These are phyloP conservation scores for Eleusine indica DNA, from an alignment of 176 grass and related monocot species.

Conservation along the genomic window DNA sequence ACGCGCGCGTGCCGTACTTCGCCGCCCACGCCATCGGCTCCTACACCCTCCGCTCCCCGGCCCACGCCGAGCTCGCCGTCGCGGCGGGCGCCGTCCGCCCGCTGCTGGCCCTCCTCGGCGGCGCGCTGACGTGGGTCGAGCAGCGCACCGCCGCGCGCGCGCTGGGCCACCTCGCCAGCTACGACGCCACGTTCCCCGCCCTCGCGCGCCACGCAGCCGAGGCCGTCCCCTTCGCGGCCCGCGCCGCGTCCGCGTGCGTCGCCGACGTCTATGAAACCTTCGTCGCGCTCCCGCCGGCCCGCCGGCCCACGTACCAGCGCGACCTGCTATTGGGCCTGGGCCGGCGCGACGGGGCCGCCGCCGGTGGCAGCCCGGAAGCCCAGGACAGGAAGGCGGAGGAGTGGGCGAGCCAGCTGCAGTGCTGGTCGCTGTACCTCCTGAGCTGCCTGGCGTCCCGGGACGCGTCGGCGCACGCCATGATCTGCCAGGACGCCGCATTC, in stretches of 20 bases:
- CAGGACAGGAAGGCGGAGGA: conserved; percentile 90
- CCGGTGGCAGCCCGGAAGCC: conserved; percentile 27
- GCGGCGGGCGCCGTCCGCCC: conserved; percentile 62
- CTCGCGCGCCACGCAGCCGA: conserved; percentile 60
- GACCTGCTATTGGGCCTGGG: conserved; percentile 53
- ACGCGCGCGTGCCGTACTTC: conserved; percentile 78
- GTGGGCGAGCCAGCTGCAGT: conserved; percentile 98
- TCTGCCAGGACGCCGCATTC: conserved; percentile 63
- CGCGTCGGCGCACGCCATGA: conserved; percentile 52
- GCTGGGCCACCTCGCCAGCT: conserved; percentile 91
- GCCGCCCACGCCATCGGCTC: conserved; percentile 84
- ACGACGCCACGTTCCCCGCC: conserved; percentile 69
- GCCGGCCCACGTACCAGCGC: conserved; percentile 74
- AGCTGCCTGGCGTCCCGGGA: conserved; percentile 87
- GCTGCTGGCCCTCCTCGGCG: conserved; percentile 60
- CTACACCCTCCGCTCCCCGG: conserved; percentile 76
- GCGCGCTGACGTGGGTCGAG: conserved; percentile 84
- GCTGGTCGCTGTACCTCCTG: conserved; percentile 91
- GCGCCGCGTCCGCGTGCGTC: conserved; percentile 61
- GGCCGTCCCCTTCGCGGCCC: conserved; percentile 62
- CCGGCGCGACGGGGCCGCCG: not conserved
- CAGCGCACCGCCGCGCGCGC: conserved; percentile 76
- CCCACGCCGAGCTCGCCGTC: conserved; percentile 63
- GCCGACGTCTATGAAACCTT: conserved; percentile 54
- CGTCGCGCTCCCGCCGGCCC: conserved; percentile 37